phyloP scores from a whole-genome alignment of 768 basidiomycete genomes.

The Agrocybe pediades region DNA sequence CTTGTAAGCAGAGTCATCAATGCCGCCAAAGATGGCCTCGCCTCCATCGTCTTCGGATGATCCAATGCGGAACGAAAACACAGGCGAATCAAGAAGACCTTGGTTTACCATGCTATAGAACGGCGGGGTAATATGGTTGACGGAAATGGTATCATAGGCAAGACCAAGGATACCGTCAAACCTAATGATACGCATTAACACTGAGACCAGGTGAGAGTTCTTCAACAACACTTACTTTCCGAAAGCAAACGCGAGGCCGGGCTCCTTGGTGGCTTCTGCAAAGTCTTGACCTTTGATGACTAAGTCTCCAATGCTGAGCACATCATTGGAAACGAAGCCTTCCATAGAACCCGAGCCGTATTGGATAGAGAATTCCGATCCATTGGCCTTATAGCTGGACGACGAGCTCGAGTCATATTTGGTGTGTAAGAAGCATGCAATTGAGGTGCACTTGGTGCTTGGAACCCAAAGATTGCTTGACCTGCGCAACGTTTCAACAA shows the following conservation, averaged over 20 bases:
- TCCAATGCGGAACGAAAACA: constrained; percentile 95
- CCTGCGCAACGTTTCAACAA: constrained; percentile 32
- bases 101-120: constrained; percentile 93
- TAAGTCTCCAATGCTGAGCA: constrained; percentile 81
- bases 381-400: constrained; percentile 87
- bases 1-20: constrained; percentile 74
- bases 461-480: constrained; percentile 97
- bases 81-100: constrained; percentile 76
- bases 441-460: constrained; percentile 76
- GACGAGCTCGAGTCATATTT: constrained; percentile 87
- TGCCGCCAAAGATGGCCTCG: constrained; percentile 89
- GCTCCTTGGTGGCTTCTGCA: constrained; percentile 94
- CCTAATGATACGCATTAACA: constrained; percentile 37
- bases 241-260: constrained; percentile 96
- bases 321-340: constrained; percentile 90
- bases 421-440: constrained; percentile 91
- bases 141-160: constrained; percentile 92
- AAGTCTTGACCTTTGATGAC: constrained; percentile 78
- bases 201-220: neutral
- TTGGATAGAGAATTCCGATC: constrained; percentile 83
- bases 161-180: constrained; percentile 97
- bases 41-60: constrained; percentile 86
- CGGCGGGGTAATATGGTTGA: constrained; percentile 90
- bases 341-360: constrained; percentile 98
- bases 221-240: constrained; percentile 66